Base-by-base conservation (phyloP, 2,329 filamentous ascomycete species). In the Ophiostoma quercus region DNA sequence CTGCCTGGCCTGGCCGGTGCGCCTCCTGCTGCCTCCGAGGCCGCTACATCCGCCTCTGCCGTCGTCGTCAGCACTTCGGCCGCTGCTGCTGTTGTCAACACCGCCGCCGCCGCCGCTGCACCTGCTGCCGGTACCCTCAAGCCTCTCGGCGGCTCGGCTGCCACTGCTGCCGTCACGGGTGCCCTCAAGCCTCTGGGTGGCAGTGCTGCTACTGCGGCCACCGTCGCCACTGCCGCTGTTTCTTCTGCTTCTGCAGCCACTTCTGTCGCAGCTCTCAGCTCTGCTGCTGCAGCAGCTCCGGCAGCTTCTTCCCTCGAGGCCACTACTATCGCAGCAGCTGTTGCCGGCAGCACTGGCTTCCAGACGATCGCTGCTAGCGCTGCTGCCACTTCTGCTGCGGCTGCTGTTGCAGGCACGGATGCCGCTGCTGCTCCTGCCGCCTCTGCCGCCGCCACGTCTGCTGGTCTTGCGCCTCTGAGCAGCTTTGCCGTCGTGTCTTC, bases 1-100 rank as follows among this genome's bases (percentile, higher is more conserved):
- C 71, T 73, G 19, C 72, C 72, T 2, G 69, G 70, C 29, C 67
- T 73, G 65, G 71, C 68, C 1, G 67, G 68, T 22, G 71, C 69
- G 0, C 9, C 70, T 34, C 65, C 68, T 7, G 66, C 22, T 14
- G 51, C 22, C 25, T 57, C 51, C 22, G 51, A 57, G 51, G 51
- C 51, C 12, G 51, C 22, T 5, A 57, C 51, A 14, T 25, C 51
- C 22, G 1, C 51, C 9, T 14, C 51, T 9, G 51, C 51, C 9
- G 51, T 25, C 16, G 51, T 25, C 25, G 51, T 57, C 2, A 57
- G 22, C 51, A 57, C 51, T 25, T 22, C 51, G 25, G 11, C 51
- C 22, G 22, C 51, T 11, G 9, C 51, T 14, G n/a, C 16, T 8
- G 22, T 25, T 11, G 9, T 29, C 51, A 57, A 57, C 22, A 25